Conservation (phyloP, 768 basidiomycete genomes). For the Baorangia bicolor region DNA sequence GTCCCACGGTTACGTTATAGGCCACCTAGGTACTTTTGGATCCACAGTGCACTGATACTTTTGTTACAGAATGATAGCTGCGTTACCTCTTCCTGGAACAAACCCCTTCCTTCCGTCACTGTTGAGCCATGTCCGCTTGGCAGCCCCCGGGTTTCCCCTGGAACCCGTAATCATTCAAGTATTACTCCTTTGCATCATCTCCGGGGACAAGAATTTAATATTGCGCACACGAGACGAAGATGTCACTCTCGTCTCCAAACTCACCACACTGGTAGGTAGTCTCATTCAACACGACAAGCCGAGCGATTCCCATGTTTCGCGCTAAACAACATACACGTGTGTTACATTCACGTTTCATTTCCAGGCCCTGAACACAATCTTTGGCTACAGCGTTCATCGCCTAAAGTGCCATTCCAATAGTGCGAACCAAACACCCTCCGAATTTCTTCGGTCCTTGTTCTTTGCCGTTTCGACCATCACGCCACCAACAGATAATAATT, state of each 20-base stretch:
- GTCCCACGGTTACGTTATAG: constrained; percentile 3
- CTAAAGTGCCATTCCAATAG: constrained; percentile 43
- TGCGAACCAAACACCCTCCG: constrained; percentile 18
- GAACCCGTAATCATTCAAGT: constrained; percentile 66
- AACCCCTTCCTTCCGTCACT: constrained; percentile 50
- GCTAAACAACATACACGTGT: neutral
- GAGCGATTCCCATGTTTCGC: constrained; percentile 6
- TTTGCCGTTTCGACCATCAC: constrained; percentile 24
- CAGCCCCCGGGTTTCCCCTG: constrained; percentile 49
- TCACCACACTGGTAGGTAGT: constrained; percentile 51
- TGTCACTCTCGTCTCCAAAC: constrained; percentile 53
- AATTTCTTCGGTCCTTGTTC: constrained; percentile 41
- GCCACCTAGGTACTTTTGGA: no score
- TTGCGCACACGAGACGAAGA: constrained; percentile 68
- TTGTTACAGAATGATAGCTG: constrained; percentile 17
- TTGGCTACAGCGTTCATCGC: constrained; percentile 58
- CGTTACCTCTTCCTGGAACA: constrained; percentile 41
- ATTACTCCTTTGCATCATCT: constrained; percentile 61
- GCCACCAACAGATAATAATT: constrained; percentile 15
- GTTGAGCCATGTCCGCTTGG: constrained; percentile 45
- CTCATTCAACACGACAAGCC: constrained; percentile 4
- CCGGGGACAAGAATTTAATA: constrained; percentile 62
- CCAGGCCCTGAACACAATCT: constrained; percentile 59
- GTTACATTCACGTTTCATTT: constrained; percentile 10
- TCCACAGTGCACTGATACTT: neutral